Base-by-base conservation (phyloP, 2,329 filamentous ascomycete genomes). In the Atkinsonella hypoxylon region DNA sequence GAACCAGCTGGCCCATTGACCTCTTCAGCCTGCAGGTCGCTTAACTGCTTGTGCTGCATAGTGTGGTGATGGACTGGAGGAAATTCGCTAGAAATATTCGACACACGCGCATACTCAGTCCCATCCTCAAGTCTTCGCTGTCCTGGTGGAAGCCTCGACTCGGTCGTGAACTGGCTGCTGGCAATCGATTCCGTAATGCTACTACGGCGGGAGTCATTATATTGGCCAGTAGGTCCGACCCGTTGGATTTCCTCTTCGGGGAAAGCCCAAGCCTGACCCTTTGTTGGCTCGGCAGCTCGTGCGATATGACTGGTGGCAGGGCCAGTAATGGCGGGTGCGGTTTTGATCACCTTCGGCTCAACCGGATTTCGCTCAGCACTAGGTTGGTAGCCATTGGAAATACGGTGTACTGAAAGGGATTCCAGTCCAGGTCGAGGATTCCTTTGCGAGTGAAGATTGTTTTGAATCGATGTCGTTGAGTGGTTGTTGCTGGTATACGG, bases 181-280 rank as follows among this genome's bases (percentile, higher is more conserved):
- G 85, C 85, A 51, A 90, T 73, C 0, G 87, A 90, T 18, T 88
- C 83, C 36, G 86, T 83, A 53, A 87, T 78, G 58, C 85, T 89
- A 63, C 85, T 89, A 54, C 85, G 79, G 53, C 86, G 76, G 10
- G 86, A 89, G 50, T 82, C 79, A 43, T 77, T 69, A 38, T 79
- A 79, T 45, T 72, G 68, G 40, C 49, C 44, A 57, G 74, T 36
- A 66, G 70, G 52, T 62, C 56, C 54, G 13, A 74, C 61, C 50
- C 75, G 68, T 52, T 78, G 74, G 3, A 85, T 80, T 48, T 82
- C 78, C 49, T 85, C 81, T 61, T 88, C 86, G 1, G 87, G 86
- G 58, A 90, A 90, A 57, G 87, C 87, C 86, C 87, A 91, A 4
- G 87, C 83, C 63, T 85, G 86, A 62, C 87, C 87, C 65, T 89